Base-by-base conservation (phyloP, 257 asterid species). In the Solanum piurae region DNA sequence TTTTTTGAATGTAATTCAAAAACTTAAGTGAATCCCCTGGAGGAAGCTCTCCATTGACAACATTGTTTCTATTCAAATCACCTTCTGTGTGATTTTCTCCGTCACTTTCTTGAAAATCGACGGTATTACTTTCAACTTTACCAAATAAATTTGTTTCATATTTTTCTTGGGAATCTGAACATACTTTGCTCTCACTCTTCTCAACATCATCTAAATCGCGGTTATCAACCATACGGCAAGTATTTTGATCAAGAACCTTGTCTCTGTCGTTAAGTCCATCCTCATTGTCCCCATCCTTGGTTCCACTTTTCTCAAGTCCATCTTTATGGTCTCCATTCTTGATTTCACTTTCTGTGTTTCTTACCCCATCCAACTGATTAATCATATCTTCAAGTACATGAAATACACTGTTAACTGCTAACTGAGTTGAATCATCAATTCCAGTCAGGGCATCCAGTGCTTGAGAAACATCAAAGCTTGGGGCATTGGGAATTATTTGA, bases 401-500 rank as follows among this genome's bases (percentile, higher is more conserved):
- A 90, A 95, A 97, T 58, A 97, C 98, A 90, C 94, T 94, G 84
- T 94, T 95, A 88, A 97, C 98, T 87, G 99, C 99, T 85, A 92
- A 92, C 92, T 97, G 99, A 71, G 99, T 95, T 42, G 99, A 93
- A 93, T 97, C 99, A 93, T 97, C 99, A 73, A 97, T 91, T 46
- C 93, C 98, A 69, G 98, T 92, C 60, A 97, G 90, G 74, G 98
- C 97, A 91, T 91, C 92, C 8, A 97, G 92, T 86, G 99, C 98
- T 89, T 93, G 95, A 91, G 96, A 92, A 88, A 96, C 97, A 91
- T 89, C 92, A 90, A 96, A 94, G 86, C 87, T 84, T 69, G 96
- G 91, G 23, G 96, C 87, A 60, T 87, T 91, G 79, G 94, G 89
- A 62, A 49, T 87, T 88, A 86, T 90, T 88, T 89, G 93, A 89